phyloP scores from a whole-genome alignment of 2,329 filamentous ascomycete genomes.

The Fusarium albidum region DNA sequence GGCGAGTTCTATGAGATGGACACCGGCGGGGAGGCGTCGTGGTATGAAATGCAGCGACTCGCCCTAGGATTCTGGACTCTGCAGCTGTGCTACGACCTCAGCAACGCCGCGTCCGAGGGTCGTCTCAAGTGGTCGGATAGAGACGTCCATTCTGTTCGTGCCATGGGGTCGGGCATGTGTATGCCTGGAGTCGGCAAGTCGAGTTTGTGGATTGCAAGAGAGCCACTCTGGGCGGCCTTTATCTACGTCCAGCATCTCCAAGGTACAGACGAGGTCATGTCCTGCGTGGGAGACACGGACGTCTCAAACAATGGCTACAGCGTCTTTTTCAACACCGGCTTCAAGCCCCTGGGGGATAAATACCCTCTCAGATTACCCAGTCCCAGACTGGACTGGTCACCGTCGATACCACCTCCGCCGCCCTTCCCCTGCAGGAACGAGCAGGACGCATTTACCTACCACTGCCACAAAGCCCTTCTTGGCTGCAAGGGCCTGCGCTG shows the following conservation, averaged over 20 bases:
- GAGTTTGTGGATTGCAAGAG: constrained; percentile 5
- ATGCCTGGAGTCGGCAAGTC: constrained; percentile 1
- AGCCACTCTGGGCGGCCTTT: constrained; percentile 14
- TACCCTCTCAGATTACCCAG: background rate
- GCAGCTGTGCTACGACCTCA: constrained; percentile 24
- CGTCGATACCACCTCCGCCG: background rate
- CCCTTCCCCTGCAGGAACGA: background rate
- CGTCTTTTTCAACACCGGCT: constrained; percentile 18
- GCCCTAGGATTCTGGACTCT: constrained; percentile 18
- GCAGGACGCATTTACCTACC: background rate
- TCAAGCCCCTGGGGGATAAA: background rate
- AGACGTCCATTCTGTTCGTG: constrained; percentile 7
- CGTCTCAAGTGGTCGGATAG: constrained; percentile 14
- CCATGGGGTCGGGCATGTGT: constrained; percentile 13
- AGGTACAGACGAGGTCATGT: background rate
- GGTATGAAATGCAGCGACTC: constrained; percentile 26
- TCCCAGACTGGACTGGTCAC: background rate
- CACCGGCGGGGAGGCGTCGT: constrained; percentile 12
- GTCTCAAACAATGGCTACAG: background rate
- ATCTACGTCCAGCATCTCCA: constrained; percentile 14
- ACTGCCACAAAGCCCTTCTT: constrained; percentile 11
- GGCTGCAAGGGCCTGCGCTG: constrained; percentile 11
- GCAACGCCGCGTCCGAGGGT: constrained; percentile 16
- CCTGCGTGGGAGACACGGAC: constrained; percentile 18
- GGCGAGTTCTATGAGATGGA: constrained; percentile 14